A percentile compares a stretch with the other conserved stretches of the same genome.
Evolutionary conservation across 2,329 filamentous ascomycete genomes (phyloP).

Genomic region (Penicillium hordei): DNA sequence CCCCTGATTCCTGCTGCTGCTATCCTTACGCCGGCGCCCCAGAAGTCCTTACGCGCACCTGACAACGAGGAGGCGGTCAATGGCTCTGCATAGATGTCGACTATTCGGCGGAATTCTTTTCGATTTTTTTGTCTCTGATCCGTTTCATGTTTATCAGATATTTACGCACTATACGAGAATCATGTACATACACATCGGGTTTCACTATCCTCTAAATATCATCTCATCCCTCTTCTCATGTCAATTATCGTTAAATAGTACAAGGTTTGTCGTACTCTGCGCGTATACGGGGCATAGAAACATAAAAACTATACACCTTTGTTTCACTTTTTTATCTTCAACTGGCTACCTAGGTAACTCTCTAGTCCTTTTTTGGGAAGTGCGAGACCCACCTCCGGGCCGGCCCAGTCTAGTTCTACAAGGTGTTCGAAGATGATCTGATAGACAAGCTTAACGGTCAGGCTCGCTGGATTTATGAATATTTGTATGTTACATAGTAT

Average conservation of each 20-base stretch:
- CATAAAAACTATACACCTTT: too few relatives aligned
- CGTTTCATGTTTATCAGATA: conserved; percentile 5
- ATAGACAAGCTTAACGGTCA: too few relatives aligned
- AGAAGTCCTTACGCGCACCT: conserved; percentile 45
- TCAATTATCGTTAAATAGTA: too few relatives aligned
- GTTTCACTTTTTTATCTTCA: too few relatives aligned
- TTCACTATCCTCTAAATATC: neutral
- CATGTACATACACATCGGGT: conserved; percentile 20
- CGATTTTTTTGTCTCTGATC: conserved; percentile 1
- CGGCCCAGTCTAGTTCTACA: too few relatives aligned
- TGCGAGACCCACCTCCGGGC: too few relatives aligned
- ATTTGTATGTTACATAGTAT: too few relatives aligned
- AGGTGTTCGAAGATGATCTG: too few relatives aligned
- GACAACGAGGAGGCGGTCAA: conserved; percentile 28
- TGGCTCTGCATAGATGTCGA: conserved; percentile 13
- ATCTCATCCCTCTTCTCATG: neutral
- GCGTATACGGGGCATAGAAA: neutral
- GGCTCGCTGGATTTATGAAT: too few relatives aligned
- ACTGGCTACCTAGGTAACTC: too few relatives aligned
- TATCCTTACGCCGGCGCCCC: conserved; percentile 67
- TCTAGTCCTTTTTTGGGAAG: too few relatives aligned
- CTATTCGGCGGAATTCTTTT: conserved; percentile 1
- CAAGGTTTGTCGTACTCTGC: neutral
- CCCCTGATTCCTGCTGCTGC: conserved; percentile 74
- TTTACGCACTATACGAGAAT: conserved; percentile 9